phyloP scores from a whole-genome alignment of 805 yeast species.

The Ogataea siamensis region DNA sequence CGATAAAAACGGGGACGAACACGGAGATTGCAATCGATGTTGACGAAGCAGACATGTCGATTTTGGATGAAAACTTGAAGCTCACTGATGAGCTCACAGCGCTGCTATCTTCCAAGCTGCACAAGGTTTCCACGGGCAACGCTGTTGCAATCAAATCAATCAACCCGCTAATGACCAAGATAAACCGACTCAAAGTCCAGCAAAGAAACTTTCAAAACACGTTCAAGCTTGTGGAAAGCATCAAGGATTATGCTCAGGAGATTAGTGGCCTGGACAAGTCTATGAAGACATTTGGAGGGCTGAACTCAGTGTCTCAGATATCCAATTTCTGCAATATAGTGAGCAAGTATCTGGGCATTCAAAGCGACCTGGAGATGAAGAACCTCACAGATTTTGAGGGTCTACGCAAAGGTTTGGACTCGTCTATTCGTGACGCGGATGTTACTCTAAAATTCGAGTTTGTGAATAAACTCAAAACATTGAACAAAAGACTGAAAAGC shows the following conservation, averaged over 20 bases:
- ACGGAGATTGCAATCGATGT: slow-evolving; percentile 42
- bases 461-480: slow-evolving; percentile 39
- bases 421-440: slow-evolving; percentile 57
- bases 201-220: slow-evolving; percentile 59
- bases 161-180: slow-evolving; percentile 67
- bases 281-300: slow-evolving; percentile 29
- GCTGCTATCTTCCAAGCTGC: slow-evolving; percentile 54
- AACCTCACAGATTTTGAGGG: slow-evolving; percentile 59
- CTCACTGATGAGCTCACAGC: slow-evolving; percentile 56
- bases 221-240: slow-evolving; percentile 43
- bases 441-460: slow-evolving; percentile 50
- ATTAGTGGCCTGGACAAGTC: slow-evolving; percentile 35
- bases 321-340: slow-evolving; percentile 38
- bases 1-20: neutral
- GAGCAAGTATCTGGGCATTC: slow-evolving; percentile 36
- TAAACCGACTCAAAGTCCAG: slow-evolving; percentile 52
- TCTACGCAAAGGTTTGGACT: slow-evolving; percentile 57
- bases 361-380: slow-evolving; percentile 14
- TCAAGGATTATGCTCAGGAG: slow-evolving; percentile 46
- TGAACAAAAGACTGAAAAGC: slow-evolving; percentile 40
- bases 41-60: slow-evolving; percentile 82
- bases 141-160: slow-evolving; percentile 58
- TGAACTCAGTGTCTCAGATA: slow-evolving; percentile 38
- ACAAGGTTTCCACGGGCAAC: slow-evolving; percentile 51
- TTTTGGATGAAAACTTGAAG: slow-evolving; percentile 69